These are phyloP conservation scores for peach (Prunus persica) DNA, from an alignment of 306 rosid species.

Conservation along the genomic window DNA sequence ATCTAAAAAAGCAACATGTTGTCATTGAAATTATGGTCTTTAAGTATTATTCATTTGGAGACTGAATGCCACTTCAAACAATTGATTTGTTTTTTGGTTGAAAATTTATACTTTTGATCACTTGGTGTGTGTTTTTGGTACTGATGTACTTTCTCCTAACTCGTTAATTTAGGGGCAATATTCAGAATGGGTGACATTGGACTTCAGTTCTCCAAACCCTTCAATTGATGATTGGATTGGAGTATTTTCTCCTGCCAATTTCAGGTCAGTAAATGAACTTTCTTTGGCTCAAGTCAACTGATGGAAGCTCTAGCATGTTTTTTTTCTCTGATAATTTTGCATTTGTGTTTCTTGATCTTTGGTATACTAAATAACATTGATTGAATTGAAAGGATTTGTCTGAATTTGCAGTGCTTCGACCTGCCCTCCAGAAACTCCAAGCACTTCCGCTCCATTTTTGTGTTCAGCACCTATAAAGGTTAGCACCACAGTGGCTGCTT, in stretches of 20 bases:
- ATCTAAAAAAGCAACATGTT: background rate
- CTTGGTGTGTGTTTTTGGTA: background rate
- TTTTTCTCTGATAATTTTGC: background rate
- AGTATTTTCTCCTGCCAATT: slow-evolving; percentile 88
- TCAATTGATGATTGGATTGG: slow-evolving; percentile 79
- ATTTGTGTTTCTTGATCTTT: background rate
- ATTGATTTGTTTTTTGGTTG: background rate
- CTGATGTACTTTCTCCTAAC: slow-evolving; percentile 19
- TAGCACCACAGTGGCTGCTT: background rate
- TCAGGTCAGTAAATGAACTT: slow-evolving; percentile 42
- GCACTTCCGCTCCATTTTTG: slow-evolving; percentile 56
- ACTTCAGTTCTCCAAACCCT: slow-evolving; percentile 60
- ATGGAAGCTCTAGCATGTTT: background rate
- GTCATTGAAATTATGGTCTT: background rate
- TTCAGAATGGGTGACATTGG: slow-evolving; percentile 60
- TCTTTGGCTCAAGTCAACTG: background rate
- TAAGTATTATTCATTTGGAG: background rate
- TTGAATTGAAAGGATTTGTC: slow-evolving; percentile 20
- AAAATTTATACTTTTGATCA: background rate
- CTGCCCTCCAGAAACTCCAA: slow-evolving; percentile 56
- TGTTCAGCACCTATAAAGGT: slow-evolving; percentile 96
- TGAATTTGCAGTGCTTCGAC: slow-evolving; percentile 59
- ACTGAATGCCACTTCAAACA: background rate
- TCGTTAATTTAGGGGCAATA: slow-evolving; percentile 56
- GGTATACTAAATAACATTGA: background rate